Conservation (phyloP, 106 monocot genomes). For the Alisma plantagoaquatica region DNA sequence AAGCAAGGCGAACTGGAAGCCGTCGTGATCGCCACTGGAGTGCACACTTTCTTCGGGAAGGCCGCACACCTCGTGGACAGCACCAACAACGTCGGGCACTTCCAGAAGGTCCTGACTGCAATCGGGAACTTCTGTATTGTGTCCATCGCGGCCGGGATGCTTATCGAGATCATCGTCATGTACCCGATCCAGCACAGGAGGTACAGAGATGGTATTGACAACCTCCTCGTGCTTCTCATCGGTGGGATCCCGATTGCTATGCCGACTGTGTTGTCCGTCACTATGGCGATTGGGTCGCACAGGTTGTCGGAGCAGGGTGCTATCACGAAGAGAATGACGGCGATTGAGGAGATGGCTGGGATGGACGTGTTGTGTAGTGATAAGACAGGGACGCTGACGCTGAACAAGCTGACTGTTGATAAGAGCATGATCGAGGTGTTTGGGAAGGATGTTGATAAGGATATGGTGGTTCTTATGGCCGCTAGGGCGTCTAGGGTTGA, state of each 20-base stretch:
- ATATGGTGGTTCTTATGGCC: too few relatives aligned
- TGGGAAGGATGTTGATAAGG: too few relatives aligned
- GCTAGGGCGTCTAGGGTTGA: too few relatives aligned
- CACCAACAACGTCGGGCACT: constrained; percentile 91
- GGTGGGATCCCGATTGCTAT: constrained; percentile 62
- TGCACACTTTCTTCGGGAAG: constrained; percentile 93
- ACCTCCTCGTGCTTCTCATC: constrained; percentile 50
- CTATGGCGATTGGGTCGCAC: constrained; percentile 58
- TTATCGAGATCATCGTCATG: constrained; percentile 44
- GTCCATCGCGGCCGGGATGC: constrained; percentile 35
- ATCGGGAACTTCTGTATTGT: constrained; percentile 67
- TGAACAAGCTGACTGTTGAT: constrained; percentile 50
- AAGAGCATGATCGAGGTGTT: constrained; percentile 37
- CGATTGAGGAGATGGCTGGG: constrained; percentile 54
- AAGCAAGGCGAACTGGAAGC: constrained; percentile 92
- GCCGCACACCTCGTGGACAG: constrained; percentile 91
- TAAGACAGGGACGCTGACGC: constrained; percentile 47
- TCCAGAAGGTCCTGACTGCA: constrained; percentile 59
- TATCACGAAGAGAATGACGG: constrained; percentile 60
- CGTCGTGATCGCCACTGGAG: constrained; percentile 84
- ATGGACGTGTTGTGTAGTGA: constrained; percentile 45
- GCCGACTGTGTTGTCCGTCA: constrained; percentile 58
- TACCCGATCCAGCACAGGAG: constrained; percentile 36
- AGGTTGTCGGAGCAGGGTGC: constrained; percentile 49
- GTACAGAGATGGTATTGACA: constrained; percentile 48